Conservation (phyloP, 2,329 filamentous ascomycete species). For the Alternaria incomplexa region DNA sequence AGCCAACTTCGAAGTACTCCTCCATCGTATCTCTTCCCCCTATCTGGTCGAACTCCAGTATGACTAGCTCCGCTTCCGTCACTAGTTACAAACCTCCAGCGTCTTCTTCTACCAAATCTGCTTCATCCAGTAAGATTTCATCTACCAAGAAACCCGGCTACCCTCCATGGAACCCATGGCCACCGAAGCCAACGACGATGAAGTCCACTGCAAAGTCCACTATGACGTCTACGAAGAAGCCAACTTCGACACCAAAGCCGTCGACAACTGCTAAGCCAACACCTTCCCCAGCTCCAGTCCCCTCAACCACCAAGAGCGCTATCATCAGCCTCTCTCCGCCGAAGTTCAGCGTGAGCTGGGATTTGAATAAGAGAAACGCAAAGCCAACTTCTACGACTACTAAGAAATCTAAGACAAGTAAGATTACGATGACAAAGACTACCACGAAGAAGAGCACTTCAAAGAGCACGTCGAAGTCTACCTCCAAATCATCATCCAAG, state of each 20-base stretch:
- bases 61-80: not conserved
- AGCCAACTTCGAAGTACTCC: conserved; percentile 7
- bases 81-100: not conserved
- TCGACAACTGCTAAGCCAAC: conserved; percentile 4
- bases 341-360: conserved; percentile 19
- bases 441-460: conserved; percentile 6
- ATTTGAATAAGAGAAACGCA: conserved; percentile 5
- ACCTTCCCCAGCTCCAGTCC: conserved; percentile 6
- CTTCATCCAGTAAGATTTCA: not conserved
- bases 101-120: not conserved
- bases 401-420: not conserved
- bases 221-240: conserved; percentile 2
- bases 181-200: conserved; percentile 13
- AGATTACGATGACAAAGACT: not conserved
- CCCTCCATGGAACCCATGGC: conserved; percentile 13
- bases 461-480: conserved; percentile 4
- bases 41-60: conserved; percentile 2
- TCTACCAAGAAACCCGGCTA: conserved; percentile 20
- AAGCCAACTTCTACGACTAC: conserved; percentile 10
- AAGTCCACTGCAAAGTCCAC: not conserved
- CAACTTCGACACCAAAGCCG: not conserved
- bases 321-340: conserved; percentile 16
- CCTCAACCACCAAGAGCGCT: conserved; percentile 5
- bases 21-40: not conserved
- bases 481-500: not conserved